Evolutionary conservation across 495 filamentous ascomycete genomes (phyloP), one percentile per base, ranked within the genome.

Genomic region (Ramalina intermedia): DNA sequence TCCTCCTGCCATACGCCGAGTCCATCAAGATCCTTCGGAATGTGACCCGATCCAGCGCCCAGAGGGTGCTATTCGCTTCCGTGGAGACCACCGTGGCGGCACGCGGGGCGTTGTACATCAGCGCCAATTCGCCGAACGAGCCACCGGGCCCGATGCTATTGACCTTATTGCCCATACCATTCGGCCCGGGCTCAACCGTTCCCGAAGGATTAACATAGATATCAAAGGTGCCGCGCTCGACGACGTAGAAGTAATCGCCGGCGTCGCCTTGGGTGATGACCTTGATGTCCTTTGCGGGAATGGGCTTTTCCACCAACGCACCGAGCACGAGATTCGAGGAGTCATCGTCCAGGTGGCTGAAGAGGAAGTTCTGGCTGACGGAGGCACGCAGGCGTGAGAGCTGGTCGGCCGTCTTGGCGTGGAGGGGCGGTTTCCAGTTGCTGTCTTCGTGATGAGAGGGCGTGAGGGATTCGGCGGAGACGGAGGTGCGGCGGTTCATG

Each of bases 1-100:
- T 84, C 50, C 91, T 80, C 27, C 90, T 85, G 60, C 90, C 85
- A 67, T 95, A 98, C 16, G 91, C 93, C 43, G 85, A 89, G 67
- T 96, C 91, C 93, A 98, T 95, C 47, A 98, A 72, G 57, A 98
- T 96, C 27, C 91, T 86, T 43, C 91, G 86, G 76, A 98, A 98
- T 5, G 91, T 98, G 43, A 96, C 75, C 29, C 91, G 86, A 61
- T 98, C 91, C 39, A 98, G 69, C 12, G 86, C 86, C 91, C 91
- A 98, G 6, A 98, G 75, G 1, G 81, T 90, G 61, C 81, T 86
- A 45, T 78, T 71, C 4, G 81, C 57, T 46, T 93, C 87, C 23
- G 80, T 80, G 16, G 84, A 91, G 46, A 93, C 77, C 46, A 98
- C 87, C 1, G 91, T 96, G 3, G 91, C 91, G n/a, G 93, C 93